Evolutionary conservation across 441 rosid species (phyloP), one percentile per base, ranked within the genome.

Genomic region (Erodium chrysanthum): DNA sequence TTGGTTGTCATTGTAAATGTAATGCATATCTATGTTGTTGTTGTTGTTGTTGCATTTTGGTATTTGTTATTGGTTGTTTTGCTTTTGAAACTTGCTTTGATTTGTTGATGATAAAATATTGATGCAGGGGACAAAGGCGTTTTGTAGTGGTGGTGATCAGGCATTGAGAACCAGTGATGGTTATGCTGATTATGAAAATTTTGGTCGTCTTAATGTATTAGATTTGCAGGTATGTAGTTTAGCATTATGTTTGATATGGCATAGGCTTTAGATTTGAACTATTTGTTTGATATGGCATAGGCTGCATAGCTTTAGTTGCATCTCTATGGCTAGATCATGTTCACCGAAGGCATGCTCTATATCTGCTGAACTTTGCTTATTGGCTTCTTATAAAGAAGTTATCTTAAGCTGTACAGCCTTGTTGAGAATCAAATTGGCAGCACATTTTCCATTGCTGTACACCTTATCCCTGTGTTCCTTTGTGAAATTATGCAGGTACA

Each of bases 61-160:
- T n/a, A n/a, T 1, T 46, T 46, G 18, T 17, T 48, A 14, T 12
- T 48, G 56, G 20, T n/a, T 23, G 8, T 59, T 12, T 17, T 29
- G 46, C 35, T 17, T 5, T 58, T 33, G 66, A 15, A 33, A 27
- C 33, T 14, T 42, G 3, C 10, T 35, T 40, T 71, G 27, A 42
- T 71, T 70, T 68, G 7, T 63, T 46, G 54, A 11, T 46, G 18
- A 14, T 3, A 5, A 37, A 37, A 37, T 37, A 11, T 52, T 75
- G 66, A n/a, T 75, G 61, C 63, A 92, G 98, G 96, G 98, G 76
- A 90, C 89, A 14, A 73, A 86, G 67, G 98, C 98, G 31, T 90
- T 90, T 77, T 88, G 97, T 63, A 90, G 97, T 64, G 94, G 98
- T 17, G 97, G 98, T 29, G 97, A 92, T 66, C 98, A 88, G 75